Conservation (phyloP, 2,329 filamentous ascomycete genomes). For the Scedosporium minutisporum region DNA sequence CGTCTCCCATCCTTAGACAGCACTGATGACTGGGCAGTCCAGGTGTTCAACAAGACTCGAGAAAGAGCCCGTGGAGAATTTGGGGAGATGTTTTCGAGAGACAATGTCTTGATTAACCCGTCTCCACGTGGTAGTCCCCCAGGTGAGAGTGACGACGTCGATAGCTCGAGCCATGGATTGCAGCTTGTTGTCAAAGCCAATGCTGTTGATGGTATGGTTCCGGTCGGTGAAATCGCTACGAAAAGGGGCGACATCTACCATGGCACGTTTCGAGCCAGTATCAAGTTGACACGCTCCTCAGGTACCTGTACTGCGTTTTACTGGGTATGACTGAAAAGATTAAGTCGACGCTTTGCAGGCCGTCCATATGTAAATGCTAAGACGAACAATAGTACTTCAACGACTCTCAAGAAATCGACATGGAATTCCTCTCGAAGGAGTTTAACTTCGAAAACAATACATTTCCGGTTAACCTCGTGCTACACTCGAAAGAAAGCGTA, state of each 20-base stretch:
- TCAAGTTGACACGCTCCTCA: conserved; percentile 49
- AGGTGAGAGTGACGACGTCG: no score
- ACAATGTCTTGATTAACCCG: conserved; percentile 44
- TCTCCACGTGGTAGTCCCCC: conserved; percentile 13
- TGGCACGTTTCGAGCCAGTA: conserved; percentile 58
- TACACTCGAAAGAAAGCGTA: conserved; percentile 56
- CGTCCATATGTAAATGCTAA: background rate
- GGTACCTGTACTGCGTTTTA: conserved; percentile 74
- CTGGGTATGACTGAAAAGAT: conserved; percentile 43
- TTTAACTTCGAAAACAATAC: conserved; percentile 40
- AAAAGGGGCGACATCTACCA: conserved; percentile 53
- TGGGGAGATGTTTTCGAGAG: conserved; percentile 51
- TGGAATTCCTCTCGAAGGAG: conserved; percentile 65
- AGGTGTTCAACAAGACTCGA: conserved; percentile 57
- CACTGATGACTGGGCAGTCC: conserved; percentile 53
- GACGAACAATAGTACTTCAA: conserved; percentile 53
- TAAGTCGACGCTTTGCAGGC: no score
- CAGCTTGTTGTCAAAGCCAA: conserved; percentile 43
- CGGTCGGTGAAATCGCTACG: conserved; percentile 55
- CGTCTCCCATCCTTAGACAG: conserved; percentile 37
- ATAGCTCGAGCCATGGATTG: conserved; percentile 35
- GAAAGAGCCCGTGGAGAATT: conserved; percentile 50
- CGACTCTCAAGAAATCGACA: conserved; percentile 71
- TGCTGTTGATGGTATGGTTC: conserved; percentile 41
- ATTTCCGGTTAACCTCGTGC: conserved; percentile 62